These are phyloP conservation scores for Paraleonurus japonicus DNA, from an alignment of 257 asterid species.

Conservation along the genomic window DNA sequence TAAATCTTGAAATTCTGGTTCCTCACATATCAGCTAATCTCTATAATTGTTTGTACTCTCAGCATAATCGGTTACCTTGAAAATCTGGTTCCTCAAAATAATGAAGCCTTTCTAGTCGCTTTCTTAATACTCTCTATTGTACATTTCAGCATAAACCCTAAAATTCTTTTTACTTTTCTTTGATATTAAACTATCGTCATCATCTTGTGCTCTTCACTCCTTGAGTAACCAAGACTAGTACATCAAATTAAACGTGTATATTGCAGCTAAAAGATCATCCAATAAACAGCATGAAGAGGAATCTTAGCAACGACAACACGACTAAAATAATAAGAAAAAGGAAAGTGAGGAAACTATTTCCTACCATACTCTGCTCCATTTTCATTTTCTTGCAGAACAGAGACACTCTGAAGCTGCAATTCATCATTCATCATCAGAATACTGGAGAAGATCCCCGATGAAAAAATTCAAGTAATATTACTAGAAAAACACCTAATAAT, in stretches of 20 bases:
- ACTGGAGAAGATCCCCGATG: too few relatives aligned
- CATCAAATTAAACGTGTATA: too few relatives aligned
- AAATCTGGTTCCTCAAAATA: neutral
- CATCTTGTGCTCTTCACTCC: neutral
- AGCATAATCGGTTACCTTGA: neutral
- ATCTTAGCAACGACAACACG: neutral
- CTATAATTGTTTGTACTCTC: neutral
- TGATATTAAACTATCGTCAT: neutral
- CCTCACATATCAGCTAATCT: neutral
- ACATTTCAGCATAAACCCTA: neutral
- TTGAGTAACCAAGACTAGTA: neutral
- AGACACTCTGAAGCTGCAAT: neutral
- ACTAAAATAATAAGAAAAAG: neutral
- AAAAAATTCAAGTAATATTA: neutral
- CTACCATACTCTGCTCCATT: neutral
- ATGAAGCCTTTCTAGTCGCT: neutral
- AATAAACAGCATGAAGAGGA: neutral
- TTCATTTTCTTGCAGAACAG: neutral
- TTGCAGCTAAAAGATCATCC: neutral
- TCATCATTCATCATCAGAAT: neutral
- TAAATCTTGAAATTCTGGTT: neutral
- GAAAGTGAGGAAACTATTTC: conserved; percentile 4
- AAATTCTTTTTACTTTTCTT: neutral
- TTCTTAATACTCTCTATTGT: neutral
- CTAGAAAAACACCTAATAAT: neutral